Evolutionary conservation across 371 early-diverging fungal species (phyloP).

Genomic region (Saksenaea oblongispora): DNA sequence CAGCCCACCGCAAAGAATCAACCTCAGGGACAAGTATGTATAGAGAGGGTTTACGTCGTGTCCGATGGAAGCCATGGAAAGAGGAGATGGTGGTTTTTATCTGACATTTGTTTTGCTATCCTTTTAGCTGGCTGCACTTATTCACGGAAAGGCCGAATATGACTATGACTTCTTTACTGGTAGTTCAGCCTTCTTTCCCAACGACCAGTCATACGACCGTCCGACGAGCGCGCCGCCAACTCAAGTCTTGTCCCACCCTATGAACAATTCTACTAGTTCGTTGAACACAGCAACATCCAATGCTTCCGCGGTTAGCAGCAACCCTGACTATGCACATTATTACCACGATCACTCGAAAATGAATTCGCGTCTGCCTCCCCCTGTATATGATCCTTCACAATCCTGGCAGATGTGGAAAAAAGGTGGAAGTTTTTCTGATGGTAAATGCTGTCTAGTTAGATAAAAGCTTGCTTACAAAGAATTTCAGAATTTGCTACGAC

Average conservation of each 20-base stretch:
- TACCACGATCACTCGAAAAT: constrained; percentile 10
- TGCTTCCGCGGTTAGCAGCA: constrained; percentile 1
- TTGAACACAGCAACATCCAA: constrained; percentile 7
- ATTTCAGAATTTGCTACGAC: constrained; percentile 4
- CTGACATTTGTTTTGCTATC: not conserved
- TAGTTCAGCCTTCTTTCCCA: constrained; percentile 21
- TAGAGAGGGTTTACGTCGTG: not conserved
- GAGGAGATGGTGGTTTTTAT: not conserved
- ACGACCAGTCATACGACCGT: constrained; percentile 31
- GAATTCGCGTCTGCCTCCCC: constrained; percentile 12
- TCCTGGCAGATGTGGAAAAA: constrained; percentile 43
- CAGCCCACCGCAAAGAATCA: constrained; percentile 13
- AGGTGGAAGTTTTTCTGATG: constrained; percentile 7
- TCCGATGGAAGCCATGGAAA: not conserved
- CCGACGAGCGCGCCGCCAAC: constrained; percentile 38
- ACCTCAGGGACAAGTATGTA: constrained; percentile 14
- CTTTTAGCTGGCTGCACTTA: constrained; percentile 41
- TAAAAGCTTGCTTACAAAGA: constrained; percentile 1
- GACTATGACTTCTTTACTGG: constrained; percentile 31
- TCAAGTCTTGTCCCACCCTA: constrained; percentile 25
- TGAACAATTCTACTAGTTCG: constrained; percentile 17
- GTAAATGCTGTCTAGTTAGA: not conserved
- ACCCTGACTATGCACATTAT: constrained; percentile 11
- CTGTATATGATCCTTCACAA: constrained; percentile 14
- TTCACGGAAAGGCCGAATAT: constrained; percentile 45